A percentile compares a stretch with the other conserved stretches of the same genome.
phyloP scores from a whole-genome alignment of 2,329 filamentous ascomycete species.

The Elsinoe batatas region DNA sequence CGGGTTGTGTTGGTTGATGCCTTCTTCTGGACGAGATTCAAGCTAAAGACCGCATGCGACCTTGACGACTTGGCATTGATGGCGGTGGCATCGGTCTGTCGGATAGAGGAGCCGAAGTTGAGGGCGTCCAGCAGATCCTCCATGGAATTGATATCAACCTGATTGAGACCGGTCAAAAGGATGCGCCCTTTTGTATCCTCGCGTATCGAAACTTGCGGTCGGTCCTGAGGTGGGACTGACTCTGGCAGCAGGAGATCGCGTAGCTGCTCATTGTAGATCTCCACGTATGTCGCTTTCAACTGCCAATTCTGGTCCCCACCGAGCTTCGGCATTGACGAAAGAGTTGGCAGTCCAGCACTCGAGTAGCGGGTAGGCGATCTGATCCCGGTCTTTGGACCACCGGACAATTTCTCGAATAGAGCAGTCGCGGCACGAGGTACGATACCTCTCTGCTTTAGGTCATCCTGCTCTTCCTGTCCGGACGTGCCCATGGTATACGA shows the following conservation, averaged over 20 bases:
- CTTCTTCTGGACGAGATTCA: conserved; percentile 86
- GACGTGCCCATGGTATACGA: conserved; percentile 99
- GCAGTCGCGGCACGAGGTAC: conserved; percentile 80
- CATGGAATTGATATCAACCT: conserved; percentile 80
- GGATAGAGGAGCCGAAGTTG: conserved; percentile 85
- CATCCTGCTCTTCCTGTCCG: conserved; percentile 55
- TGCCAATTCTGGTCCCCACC: conserved; percentile 69
- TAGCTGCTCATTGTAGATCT: conserved; percentile 97
- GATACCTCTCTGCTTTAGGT: conserved; percentile 55
- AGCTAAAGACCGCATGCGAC: conserved; percentile 92
- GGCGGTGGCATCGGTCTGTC: conserved; percentile 92
- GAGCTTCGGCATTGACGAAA: conserved; percentile 34
- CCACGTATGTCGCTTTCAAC: conserved; percentile 62
- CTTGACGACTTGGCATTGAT: conserved; percentile 97
- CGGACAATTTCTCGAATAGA: conserved; percentile 79
- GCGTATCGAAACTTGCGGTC: conserved; percentile 75
- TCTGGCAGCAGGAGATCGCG: conserved; percentile 83
- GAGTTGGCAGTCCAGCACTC: conserved; percentile 41
- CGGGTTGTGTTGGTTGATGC: conserved; percentile 38
- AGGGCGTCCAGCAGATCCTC: conserved; percentile 84
- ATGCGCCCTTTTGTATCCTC: conserved; percentile 94
- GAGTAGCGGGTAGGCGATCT: conserved; percentile 73
- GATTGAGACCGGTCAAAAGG: conserved; percentile 77
- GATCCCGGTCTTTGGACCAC: conserved; percentile 51
- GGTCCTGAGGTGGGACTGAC: conserved; percentile 56